Conservation (phyloP, 495 filamentous ascomycete species). For the Chlorociboria aeruginascens region DNA sequence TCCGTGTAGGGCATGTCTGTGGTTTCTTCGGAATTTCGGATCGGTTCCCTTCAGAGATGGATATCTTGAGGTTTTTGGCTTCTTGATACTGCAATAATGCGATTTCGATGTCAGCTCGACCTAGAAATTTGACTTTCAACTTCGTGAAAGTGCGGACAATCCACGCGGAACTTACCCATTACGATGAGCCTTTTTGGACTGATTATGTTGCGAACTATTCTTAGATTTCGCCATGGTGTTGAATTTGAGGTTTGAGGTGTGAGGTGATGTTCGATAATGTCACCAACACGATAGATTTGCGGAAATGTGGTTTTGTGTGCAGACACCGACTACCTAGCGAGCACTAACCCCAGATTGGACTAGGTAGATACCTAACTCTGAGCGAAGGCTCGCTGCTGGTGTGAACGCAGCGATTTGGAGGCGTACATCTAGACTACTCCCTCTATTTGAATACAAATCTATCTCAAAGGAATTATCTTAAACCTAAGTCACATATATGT, state of each 20-base stretch:
- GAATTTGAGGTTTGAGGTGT: neutral
- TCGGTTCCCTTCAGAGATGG: constrained; percentile 97
- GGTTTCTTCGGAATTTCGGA: constrained; percentile 99
- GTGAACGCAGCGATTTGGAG: too few relatives aligned
- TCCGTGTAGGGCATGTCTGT: constrained; percentile 97
- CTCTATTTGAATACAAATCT: too few relatives aligned
- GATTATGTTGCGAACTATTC: constrained; percentile 23
- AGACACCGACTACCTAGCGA: neutral
- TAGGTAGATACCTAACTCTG: too few relatives aligned
- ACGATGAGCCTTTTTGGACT: constrained; percentile 89
- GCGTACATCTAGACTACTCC: too few relatives aligned
- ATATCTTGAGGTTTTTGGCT: constrained; percentile 98
- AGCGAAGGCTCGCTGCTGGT: too few relatives aligned
- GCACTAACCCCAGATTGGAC: too few relatives aligned
- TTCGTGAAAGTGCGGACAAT: neutral
- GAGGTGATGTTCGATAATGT: neutral
- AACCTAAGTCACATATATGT: too few relatives aligned
- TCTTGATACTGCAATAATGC: constrained; percentile 73
- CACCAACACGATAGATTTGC: neutral
- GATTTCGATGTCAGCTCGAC: constrained; percentile 1
- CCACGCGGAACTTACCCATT: constrained; percentile 63
- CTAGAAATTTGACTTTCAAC: neutral
- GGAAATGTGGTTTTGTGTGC: neutral
- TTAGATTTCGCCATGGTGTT: constrained; percentile 3
- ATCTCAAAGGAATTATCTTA: too few relatives aligned